Conservation (phyloP, 805 yeast genomes). For the Kodamaea restingae region DNA sequence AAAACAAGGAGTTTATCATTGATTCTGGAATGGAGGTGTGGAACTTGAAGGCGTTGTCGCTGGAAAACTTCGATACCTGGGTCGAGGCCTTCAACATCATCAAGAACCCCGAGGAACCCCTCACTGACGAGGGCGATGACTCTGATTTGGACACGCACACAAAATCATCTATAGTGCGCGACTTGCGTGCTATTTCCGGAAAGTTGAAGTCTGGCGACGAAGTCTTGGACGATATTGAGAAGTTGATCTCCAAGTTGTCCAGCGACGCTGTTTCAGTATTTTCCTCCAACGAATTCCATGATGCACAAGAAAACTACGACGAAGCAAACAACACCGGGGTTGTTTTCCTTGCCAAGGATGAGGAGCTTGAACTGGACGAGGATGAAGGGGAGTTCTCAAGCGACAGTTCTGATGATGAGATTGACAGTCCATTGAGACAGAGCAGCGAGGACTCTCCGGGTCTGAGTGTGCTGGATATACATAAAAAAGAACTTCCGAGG, state of each 20-base stretch:
- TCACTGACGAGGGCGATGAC: constrained; percentile 11
- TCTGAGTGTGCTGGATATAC: too few species aligned
- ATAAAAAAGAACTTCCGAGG: too few species aligned
- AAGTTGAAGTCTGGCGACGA: constrained; percentile 3
- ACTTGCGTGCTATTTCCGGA: constrained; percentile 5
- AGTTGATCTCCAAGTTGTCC: constrained; percentile 1
- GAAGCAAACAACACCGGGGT: constrained; percentile 49
- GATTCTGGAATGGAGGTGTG: constrained; percentile 96
- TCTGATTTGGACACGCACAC: constrained; percentile 5
- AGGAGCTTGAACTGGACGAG: constrained; percentile 2
- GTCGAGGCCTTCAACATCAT: constrained; percentile 66
- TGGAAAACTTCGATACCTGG: constrained; percentile 76
- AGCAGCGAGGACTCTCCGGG: too few species aligned
- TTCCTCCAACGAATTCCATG: constrained; percentile 37
- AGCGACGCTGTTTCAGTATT: constrained; percentile 24
- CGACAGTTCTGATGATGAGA: constrained; percentile 9
- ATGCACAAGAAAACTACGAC: constrained; percentile 60
- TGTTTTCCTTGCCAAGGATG: constrained; percentile 39
- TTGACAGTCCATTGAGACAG: background rate
- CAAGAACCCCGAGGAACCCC: constrained; percentile 23
- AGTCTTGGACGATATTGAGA: constrained; percentile 2
- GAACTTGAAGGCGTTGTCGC: constrained; percentile 69
- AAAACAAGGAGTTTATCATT: constrained; percentile 64
- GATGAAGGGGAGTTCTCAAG: constrained; percentile 6
- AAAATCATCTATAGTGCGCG: constrained; percentile 4